Evolutionary conservation across 495 filamentous ascomycete species (phyloP), one percentile per base, ranked within the genome.

Genomic region (Apodospora peruviana): DNA sequence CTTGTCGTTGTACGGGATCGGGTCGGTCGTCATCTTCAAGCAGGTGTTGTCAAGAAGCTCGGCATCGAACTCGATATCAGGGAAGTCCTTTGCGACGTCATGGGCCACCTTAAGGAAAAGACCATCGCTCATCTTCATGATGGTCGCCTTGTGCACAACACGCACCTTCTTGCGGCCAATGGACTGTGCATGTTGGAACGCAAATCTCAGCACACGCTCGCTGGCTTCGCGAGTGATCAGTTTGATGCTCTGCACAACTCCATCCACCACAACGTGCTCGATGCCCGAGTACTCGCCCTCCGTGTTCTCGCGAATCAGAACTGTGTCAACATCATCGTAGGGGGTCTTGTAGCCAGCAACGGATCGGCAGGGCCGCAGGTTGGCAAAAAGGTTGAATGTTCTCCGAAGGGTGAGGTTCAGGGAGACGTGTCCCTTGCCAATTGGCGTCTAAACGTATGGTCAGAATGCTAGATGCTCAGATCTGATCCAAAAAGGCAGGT

Each of bases 121-220:
- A 73, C 93, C 93, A 71, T 98, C 93, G 70, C 80, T 86, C 94
- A 97, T 97, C 84, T 98, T 98, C 93, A 97, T 97, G 78, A 97
- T 98, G 61, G 94, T 98, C 62, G 91, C 93, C 82, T 97, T 97
- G 82, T 97, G 91, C 44, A 97, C 93, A 34, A 86, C 91, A 54
- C 93, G 87, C 52, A 98, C 93, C 83, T 96, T 96, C 67, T 82
- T 87, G 77, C 86, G 86, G 62, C 90, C 87, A 55, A 96, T 87
- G 43, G 87, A 80, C 68, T 90, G 78, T 58, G 93, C 93, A 62
- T 97, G 90, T 71, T 97, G 91, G 84, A 98, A 98, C 51, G 94
- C 93, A 70, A 88, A 98, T 54, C 89, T 82, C 32, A 96, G 81
- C 35, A 98, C 94, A 51, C 93, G 82, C 81, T 98, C 93, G 57